Evolutionary conservation across 495 filamentous ascomycete genomes (phyloP).

Genomic region (Articulospora tetracladia): DNA sequence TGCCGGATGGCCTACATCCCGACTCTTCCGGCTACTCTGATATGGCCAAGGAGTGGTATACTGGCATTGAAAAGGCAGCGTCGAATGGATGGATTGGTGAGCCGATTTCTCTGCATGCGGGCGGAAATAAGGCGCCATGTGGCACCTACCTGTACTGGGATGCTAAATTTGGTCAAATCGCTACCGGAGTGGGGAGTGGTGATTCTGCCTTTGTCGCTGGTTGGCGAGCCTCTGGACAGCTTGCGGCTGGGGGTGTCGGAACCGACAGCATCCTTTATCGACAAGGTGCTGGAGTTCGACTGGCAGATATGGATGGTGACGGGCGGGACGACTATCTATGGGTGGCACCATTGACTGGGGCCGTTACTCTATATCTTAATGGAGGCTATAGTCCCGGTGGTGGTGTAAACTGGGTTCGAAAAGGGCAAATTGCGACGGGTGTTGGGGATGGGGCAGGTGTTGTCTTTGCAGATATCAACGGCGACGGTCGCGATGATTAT

Average conservation of each 20-base stretch:
- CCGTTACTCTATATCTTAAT: conserved; percentile 4
- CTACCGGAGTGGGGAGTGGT: conserved; percentile 1
- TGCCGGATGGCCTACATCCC: too few species aligned
- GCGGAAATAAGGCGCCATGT: too few species aligned
- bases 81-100: too few species aligned
- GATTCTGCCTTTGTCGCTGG: neutral
- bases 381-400: neutral
- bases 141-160: neutral
- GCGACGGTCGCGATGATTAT: conserved; percentile 28
- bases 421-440: conserved; percentile 8
- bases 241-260: neutral
- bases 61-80: too few species aligned
- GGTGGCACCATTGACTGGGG: conserved; percentile 12
- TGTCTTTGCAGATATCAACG: conserved; percentile 30
- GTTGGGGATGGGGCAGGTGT: conserved; percentile 4
- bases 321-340: conserved; percentile 13
- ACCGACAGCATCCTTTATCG: neutral
- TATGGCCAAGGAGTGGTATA: too few species aligned
- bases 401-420: neutral
- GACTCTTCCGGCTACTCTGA: too few species aligned
- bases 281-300: neutral
- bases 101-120: too few species aligned
- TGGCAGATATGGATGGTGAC: conserved; percentile 15
- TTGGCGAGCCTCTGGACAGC: conserved; percentile 3
- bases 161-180: neutral